Conservation (phyloP, 257 asterid genomes). For the Capsicum pubescens region DNA sequence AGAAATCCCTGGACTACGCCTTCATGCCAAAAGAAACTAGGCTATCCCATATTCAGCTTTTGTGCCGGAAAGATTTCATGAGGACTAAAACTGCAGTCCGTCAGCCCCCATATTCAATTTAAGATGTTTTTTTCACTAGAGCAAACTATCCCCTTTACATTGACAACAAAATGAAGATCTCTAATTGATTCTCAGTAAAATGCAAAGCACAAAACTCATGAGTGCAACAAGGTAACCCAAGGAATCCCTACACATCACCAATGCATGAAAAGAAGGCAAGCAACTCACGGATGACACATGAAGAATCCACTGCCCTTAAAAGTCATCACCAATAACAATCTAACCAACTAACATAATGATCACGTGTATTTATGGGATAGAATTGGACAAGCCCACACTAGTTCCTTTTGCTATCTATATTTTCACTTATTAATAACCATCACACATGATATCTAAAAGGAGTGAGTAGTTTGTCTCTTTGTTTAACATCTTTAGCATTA, state of each 20-base stretch:
- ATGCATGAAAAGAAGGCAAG: not conserved
- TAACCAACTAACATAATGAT: conserved; percentile 1
- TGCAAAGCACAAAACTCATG: not conserved
- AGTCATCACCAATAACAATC: not conserved
- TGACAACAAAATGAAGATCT: not conserved
- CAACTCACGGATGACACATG: not conserved
- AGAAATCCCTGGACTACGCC: not conserved
- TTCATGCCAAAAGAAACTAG: not conserved
- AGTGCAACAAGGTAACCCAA: not conserved
- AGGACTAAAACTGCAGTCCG: not conserved
- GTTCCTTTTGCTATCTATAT: not conserved
- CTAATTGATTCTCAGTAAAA: not conserved
- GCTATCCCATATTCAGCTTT: not conserved
- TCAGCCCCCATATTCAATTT: not conserved
- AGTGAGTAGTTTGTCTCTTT: not conserved
- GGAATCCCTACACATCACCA: not conserved
- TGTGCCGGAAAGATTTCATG: not conserved
- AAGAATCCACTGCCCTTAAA: not conserved
- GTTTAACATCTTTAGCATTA: not conserved
- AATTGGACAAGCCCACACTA: not conserved
- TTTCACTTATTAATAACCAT: conserved; percentile 16
- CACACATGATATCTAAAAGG: not conserved
- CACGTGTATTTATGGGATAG: not conserved
- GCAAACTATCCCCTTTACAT: not conserved
- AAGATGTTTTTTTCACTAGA: not conserved